Conservation (phyloP, 805 yeast genomes). For the Kockiozyma suomiensis region DNA sequence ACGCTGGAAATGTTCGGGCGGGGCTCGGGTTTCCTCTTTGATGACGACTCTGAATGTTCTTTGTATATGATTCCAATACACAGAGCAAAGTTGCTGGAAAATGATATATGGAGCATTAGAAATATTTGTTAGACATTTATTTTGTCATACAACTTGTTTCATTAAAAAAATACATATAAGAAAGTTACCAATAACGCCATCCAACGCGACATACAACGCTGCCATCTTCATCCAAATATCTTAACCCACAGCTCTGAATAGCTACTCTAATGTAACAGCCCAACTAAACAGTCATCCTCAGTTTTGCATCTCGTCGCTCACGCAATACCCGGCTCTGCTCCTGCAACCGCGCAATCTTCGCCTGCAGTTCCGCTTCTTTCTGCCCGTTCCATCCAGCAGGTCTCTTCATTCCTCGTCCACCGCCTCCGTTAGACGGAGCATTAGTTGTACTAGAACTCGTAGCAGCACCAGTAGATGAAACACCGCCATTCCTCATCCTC, state of each 20-base stretch:
- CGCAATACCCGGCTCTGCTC: constrained; percentile 28
- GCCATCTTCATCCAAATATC: neutral
- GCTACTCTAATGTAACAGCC: neutral
- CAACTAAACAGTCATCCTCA: constrained; percentile 2
- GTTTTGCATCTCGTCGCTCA: constrained; percentile 22
- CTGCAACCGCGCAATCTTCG: constrained; percentile 23
- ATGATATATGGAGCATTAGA: no score
- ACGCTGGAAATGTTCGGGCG: neutral
- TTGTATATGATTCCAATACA: no score
- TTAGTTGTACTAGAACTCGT: neutral
- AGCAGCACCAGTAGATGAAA: neutral
- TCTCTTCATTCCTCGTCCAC: constrained; percentile 1
- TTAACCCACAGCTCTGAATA: neutral
- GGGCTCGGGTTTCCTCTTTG: neutral
- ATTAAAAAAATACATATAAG: no score
- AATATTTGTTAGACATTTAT: no score
- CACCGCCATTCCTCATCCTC: neutral
- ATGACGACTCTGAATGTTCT: no score
- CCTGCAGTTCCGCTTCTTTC: constrained; percentile 20
- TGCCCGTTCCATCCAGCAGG: constrained; percentile 11
- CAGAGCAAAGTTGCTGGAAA: no score
- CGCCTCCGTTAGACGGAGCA: neutral
- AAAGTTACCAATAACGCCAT: no score
- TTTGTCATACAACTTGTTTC: no score
- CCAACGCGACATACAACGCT: neutral